Conservation (phyloP, 495 filamentous ascomycete genomes). For the Lichenothelia convexa region DNA sequence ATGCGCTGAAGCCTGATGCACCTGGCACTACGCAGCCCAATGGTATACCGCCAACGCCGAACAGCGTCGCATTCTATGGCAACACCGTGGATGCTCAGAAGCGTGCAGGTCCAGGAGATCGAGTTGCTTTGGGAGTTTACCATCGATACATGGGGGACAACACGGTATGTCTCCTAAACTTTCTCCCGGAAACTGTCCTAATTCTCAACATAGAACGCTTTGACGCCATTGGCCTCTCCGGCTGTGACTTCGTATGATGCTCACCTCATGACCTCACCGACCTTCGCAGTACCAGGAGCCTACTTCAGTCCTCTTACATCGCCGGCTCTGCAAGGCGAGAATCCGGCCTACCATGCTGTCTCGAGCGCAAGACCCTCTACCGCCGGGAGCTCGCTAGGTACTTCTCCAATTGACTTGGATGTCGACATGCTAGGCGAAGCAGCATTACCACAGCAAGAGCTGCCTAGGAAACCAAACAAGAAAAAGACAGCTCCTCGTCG, state of each 20-base stretch:
- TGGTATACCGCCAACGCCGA: slow-evolving; percentile 88
- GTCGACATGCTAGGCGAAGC: slow-evolving; percentile 16
- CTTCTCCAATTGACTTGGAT: slow-evolving; percentile 17
- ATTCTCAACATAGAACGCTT: slow-evolving; percentile 70
- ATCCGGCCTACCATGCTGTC: slow-evolving; percentile 16
- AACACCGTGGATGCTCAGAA: slow-evolving; percentile 43
- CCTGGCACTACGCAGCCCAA: too few species aligned
- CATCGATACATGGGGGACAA: too few species aligned
- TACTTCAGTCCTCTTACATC: slow-evolving; percentile 91
- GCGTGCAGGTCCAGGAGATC: too few species aligned
- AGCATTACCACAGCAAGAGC: slow-evolving; percentile 6
- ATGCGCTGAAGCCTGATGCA: too few species aligned
- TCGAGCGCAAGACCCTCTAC: slow-evolving; percentile 6
- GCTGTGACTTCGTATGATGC: slow-evolving; percentile 82
- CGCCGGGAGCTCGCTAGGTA: slow-evolving; percentile 15
- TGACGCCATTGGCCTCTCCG: slow-evolving; percentile 87
- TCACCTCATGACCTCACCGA: slow-evolving; percentile 57
- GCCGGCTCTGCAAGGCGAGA: slow-evolving; percentile 72
- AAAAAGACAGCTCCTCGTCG: slow-evolving; percentile 18
- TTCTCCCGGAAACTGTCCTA: too few species aligned
- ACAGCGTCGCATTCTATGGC: slow-evolving; percentile 76
- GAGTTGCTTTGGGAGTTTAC: too few species aligned
- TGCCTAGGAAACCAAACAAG: slow-evolving; percentile 11
- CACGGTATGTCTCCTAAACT: too few species aligned
- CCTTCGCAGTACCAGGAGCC: slow-evolving; percentile 68